Percentiles rank a stretch among this genome's conserved stretches.
Evolutionary conservation across 2,329 filamentous ascomycete genomes (phyloP).

Genomic region (Aspergillus melleus): DNA sequence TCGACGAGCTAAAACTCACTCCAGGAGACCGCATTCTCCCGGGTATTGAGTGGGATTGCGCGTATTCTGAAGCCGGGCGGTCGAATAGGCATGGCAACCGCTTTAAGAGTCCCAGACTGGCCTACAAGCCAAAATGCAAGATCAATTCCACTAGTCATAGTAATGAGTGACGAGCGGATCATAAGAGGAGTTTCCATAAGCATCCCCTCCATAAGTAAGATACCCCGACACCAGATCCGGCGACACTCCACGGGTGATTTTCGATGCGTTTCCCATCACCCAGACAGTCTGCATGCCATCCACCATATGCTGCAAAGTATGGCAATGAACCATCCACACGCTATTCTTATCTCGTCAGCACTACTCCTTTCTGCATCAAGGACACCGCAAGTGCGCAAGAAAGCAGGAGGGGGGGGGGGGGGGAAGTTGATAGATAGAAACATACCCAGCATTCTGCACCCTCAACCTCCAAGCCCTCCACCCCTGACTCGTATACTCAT

Average conservation of each 20-base stretch:
- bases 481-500: slow-evolving; percentile 48
- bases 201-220: slow-evolving; percentile 46
- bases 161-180: slow-evolving; percentile 7
- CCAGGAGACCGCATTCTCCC: too few relatives aligned
- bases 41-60: too few relatives aligned
- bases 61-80: too few relatives aligned
- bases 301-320: slow-evolving; percentile 51
- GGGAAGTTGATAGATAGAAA: too few relatives aligned
- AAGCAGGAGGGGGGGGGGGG: too few relatives aligned
- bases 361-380: too few relatives aligned
- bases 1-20: too few relatives aligned
- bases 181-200: slow-evolving; percentile 37
- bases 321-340: slow-evolving; percentile 54
- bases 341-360: slow-evolving; percentile 30
- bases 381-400: too few relatives aligned
- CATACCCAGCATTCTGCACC: slow-evolving; percentile 41
- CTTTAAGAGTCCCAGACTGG: too few relatives aligned
- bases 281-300: slow-evolving; percentile 52
- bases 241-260: slow-evolving; percentile 34
- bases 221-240: slow-evolving; percentile 42
- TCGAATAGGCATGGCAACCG: too few relatives aligned
- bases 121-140: too few relatives aligned
- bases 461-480: slow-evolving; percentile 64
- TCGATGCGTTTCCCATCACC: slow-evolving; percentile 45
- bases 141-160: too few relatives aligned